Evolutionary conservation across 169 alveolate genomes (phyloP).

Genomic region (Amoebophrya sp.): DNA sequence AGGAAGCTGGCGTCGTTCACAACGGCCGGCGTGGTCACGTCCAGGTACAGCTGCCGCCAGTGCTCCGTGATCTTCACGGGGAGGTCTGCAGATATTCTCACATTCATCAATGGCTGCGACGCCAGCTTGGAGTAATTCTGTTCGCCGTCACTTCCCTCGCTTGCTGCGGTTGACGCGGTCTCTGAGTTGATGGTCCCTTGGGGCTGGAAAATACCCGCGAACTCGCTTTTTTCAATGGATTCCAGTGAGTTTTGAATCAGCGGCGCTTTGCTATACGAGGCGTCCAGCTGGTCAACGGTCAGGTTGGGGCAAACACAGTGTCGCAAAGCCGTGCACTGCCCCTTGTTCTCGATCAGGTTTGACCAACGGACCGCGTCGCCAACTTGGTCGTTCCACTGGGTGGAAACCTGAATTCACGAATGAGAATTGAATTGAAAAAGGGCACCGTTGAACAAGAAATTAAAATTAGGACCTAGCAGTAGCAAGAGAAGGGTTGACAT

Average conservation of each 20-base stretch:
- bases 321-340: conserved; percentile 33
- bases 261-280: neutral
- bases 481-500: too few species aligned
- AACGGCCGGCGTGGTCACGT: conserved; percentile 22
- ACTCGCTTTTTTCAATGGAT: neutral
- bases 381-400: neutral
- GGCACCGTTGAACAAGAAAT: too few species aligned
- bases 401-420: too few species aligned
- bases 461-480: too few species aligned
- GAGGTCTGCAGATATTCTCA: neutral
- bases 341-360: conserved; percentile 28
- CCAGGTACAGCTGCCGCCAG: conserved; percentile 19
- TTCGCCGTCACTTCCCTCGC: too few species aligned
- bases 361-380: conserved; percentile 27
- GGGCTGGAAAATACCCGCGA: neutral
- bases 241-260: neutral
- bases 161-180: too few species aligned
- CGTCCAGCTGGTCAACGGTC: neutral
- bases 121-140: too few species aligned
- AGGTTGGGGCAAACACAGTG: conserved; percentile 14
- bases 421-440: too few species aligned
- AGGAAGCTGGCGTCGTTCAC: neutral
- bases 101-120: too few species aligned
- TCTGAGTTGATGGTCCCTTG: too few species aligned
- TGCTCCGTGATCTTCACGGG: neutral